Base-by-base conservation (phyloP, 805 yeast species). In the Candida sphagnicola region DNA sequence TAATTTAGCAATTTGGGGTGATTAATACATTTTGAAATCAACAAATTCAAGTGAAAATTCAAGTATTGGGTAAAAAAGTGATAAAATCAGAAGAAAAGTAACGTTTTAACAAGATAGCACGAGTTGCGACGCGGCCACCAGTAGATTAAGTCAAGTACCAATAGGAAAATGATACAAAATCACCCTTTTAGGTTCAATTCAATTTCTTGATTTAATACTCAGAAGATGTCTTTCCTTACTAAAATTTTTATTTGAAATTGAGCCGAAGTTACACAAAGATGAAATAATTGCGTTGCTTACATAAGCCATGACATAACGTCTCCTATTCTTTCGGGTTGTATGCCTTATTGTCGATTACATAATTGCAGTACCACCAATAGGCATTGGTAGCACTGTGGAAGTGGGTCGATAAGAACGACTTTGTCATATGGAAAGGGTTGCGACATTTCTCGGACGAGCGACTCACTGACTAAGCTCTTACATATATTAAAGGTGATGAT, bases 181-280 rank as follows among this genome's bases (percentile, higher is more conserved):
- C 29, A 26, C 29, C 15, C 29, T 8, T 8, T 26, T 13, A n/a
- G 29, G 15, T 8, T 8, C 15, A 5, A 13, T 10, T n/a, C 15
- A 26, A 26, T 26, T 26, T 12, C 6, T 6, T n/a, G n/a, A 13
- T 13, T 10, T 26, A 26, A 13, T 26, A 26, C 15, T 26, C 29
- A 13, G 29, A 26, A 26, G 29, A 26, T 26, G 29, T 26, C 29
- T 26, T 26, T 26, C 29, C 29, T 26, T 26, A 21, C 24, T 26
- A 26, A 26, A 26, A 26, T 26, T 26, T 26, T 26, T 13, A 26
- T 13, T 8, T 5, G 13, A 13, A 26, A 5, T 5, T 13, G 12
- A 26, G 12, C n/a, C 6, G 29, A 13, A 26, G 29, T 13, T 8
- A 26, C 29, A 26, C 29, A 26, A 26, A 26, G 12, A 8, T 13